Evolutionary conservation across 2,329 filamentous ascomycete genomes (phyloP), one percentile per base, ranked within the genome.

Genomic region (Penicillium sp.): DNA sequence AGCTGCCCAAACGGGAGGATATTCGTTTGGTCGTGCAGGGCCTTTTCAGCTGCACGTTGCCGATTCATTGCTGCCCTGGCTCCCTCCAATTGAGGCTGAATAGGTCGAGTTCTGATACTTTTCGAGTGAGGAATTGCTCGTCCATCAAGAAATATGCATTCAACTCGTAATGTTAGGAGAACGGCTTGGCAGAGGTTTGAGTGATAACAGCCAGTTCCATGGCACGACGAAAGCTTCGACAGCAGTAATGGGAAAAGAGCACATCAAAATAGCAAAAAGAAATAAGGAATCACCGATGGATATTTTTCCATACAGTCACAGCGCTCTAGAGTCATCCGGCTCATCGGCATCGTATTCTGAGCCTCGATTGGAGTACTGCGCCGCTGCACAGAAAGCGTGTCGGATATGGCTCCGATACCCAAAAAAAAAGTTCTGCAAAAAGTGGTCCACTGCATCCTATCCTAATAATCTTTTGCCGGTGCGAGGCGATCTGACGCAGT

Each of bases 21-120:
- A 59, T 87, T 84, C 8, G 81, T 85, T 68, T 87, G 84, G 66
- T 86, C 82, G 68, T 83, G 79, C 42, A 83, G 73, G 12, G 76
- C 75, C 64, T 74, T 77, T 63, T 83, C 81, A 47, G 79, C 80
- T 28, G 63, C 70, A 59, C 68, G 66, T 63, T 75, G 73, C 45
- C 71, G 71, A 61, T 69, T 70, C 73, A 75, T 55, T 73, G 14
- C 34, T 63, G 5, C 3, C 17, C 15, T n/a, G 4, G n/a, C 31
- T 6, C 11, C 4, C 17, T 6, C 11, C 5, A 20, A 35, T 35
- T 49, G 28, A 20, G n/a, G 15, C 42, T 4, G 22, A 28, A 28
- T 14, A 28, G 12, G 28, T 5, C 28, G n/a, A 8, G 25, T 5
- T 11, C 14, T 47, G 1, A 10, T 10, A 31, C 14, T 17, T 31